Evolutionary conservation across 345 rosid genomes (phyloP).

Genomic region (Populus nigra): DNA sequence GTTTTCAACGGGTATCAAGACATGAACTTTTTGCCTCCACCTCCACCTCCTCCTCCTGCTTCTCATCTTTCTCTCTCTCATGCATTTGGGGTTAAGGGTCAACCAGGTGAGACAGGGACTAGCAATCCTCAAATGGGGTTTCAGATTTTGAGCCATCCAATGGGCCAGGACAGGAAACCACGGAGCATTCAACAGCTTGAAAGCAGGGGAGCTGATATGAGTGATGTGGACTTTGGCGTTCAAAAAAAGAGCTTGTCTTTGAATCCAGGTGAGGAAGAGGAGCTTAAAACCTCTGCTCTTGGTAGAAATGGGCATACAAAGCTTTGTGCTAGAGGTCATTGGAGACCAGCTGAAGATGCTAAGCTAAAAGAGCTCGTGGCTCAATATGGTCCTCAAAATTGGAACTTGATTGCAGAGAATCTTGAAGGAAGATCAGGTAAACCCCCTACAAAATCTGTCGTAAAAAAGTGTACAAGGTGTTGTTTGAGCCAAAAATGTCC

Average conservation of each 20-base stretch:
- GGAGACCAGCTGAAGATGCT: constrained; percentile 90
- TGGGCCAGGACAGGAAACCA: constrained; percentile 17
- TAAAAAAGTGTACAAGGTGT: not conserved
- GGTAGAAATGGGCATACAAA: constrained; percentile 38
- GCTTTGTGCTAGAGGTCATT: constrained; percentile 76
- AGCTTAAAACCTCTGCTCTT: constrained; percentile 10
- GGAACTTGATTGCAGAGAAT: constrained; percentile 87
- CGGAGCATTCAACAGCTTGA: constrained; percentile 19
- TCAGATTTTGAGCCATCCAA: constrained; percentile 28
- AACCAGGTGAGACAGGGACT: not conserved
- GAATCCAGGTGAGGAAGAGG: constrained; percentile 23
- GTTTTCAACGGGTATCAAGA: constrained; percentile 25
- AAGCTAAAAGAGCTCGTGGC: constrained; percentile 78
- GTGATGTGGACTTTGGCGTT: constrained; percentile 23
- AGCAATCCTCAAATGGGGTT: constrained; percentile 30
- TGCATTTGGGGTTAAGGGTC: constrained; percentile 15
- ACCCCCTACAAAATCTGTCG: not conserved
- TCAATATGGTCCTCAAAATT: constrained; percentile 84
- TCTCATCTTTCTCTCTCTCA: constrained; percentile 25
- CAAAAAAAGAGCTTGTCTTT: constrained; percentile 26
- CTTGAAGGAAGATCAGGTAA: constrained; percentile 91
- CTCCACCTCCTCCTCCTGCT: constrained; percentile 10
- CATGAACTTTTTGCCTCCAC: constrained; percentile 28
- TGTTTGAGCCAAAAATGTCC: not conserved
- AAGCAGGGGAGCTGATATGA: constrained; percentile 28